Base-by-base conservation (phyloP, 176 grass and related monocot genomes). In the Alloteropsis semialata region DNA sequence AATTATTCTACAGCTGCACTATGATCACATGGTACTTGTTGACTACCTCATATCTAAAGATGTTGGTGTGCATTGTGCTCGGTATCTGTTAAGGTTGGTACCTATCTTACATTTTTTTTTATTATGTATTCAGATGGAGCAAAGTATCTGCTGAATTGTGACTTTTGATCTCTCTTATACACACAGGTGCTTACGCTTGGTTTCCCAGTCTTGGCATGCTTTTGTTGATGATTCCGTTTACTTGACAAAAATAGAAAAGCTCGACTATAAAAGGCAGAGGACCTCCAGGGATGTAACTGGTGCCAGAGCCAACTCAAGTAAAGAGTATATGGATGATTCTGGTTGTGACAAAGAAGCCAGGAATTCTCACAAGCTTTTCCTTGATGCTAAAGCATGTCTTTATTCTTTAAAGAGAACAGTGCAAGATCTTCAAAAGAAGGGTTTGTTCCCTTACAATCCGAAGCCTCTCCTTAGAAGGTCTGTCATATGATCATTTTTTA, bases 31-130 rank as follows among this genome's bases (percentile, higher is more conserved):
- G 85, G 89, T 98, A 59, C 88, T 98, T 69, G 70, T 95, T 82
- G 96, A 98, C 86, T 98, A 95, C 79, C 92, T 98, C 61, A 93
- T 95, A 85, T 95, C 96, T 76, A 93, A 95, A 79, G 90, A 95
- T 83, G 88, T 86, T 55, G 88, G 96, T 64, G 83, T 95, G 61
- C 78, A 84, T 82, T 98, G 85, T 92, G 92, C 80, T 49, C 89
- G 82, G 46, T 98, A 98, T 89, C 74, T 98, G 42, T 88, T 98
- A 90, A 93, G 96, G 96, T 88, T 68, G 81, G 61, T 78, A 53
- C 24, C 69, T 78, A 66, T 36, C 29, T 77, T 79, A 25, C 13
- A 16, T 39, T 86, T 81, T 77, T 22, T 68, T 69, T 58, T 64
- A 25, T 81, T 34, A 66, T 32, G 25, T 56, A 49, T 77, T 79